Base-by-base conservation (phyloP, 1,139 yeast species). In the Geotrichum restrictum region DNA sequence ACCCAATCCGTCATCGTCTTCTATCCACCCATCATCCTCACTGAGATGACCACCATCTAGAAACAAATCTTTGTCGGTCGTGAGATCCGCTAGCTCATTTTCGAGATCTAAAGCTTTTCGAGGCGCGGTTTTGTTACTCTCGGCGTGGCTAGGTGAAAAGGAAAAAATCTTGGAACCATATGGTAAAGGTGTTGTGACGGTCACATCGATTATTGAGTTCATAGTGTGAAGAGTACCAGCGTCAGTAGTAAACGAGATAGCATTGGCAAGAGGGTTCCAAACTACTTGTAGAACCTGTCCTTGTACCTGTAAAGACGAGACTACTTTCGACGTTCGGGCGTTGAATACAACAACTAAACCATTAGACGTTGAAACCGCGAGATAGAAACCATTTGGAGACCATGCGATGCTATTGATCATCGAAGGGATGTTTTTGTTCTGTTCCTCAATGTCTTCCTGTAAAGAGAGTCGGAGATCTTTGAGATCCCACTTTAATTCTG, bases 261-360 rank as follows among this genome's bases (percentile, higher is more conserved):
- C 64, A 55, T 72, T 70, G 16, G 55, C 59, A 5, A 56, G 49
- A 1, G 76, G 75, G 49, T 69, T 68, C 77, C 77, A 73, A 3
- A 57, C 59, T 2, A 69, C 44, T 31, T 60, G 57, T 21, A 61
- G 38, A 1, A 62, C 62, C 19, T 39, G 38, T 5, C 49, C 49
- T 16, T 39, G 41, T n/a, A 40, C 42, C 40, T 45, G 55, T n/a
- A 45, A n/a, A 14, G 39, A 27, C 4, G 46, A 31, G 10, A 39
- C 24, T 16, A 51, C 14, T 10, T 18, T 24, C 36, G 22, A 33
- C 19, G 45, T 29, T 7, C 27, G 41, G 13, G 29, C 16, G 33
- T 82, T 77, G 82, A 87, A 83, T n/a, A 87, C 64, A 8, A 76
- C 66, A n/a, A 87, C 62, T 22, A 67, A 66, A 38, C 78, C 76